Evolutionary conservation across 306 rosid species (phyloP), one percentile per base, ranked within the genome.

Genomic region (Dryas drummondii): DNA sequence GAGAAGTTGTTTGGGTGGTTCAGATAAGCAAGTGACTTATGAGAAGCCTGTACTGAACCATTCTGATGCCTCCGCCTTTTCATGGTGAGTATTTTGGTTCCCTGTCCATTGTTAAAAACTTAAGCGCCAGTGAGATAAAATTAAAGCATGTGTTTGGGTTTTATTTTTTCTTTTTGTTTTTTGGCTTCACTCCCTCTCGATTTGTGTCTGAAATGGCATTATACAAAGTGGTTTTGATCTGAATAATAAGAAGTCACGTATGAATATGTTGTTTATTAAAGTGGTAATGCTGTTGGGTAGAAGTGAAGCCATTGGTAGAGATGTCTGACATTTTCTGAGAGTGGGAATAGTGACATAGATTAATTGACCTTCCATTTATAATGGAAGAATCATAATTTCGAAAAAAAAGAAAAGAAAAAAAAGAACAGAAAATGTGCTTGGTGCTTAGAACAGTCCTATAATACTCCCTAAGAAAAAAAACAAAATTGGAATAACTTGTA

Each of bases 21-120:
- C 84, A 72, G 70, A 73, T 76, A 68, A 72, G 62, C 81, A 88
- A 70, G 74, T 68, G 54, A 76, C 79, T 60, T 86, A 72, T 53
- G 91, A 86, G 66, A 60, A 77, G 74, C 82, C 78, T 74, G 73
- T 70, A 16, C 84, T 87, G 76, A 85, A 84, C 79, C 92, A 76
- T 74, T 90, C 96, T 66, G 72, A 81, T 76, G 84, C 82, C 50
- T 90, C 96, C 70, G 91, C 96, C 27, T 92, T 92, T 82, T 84
- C 96, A 79, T 22, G 87, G 97, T 92, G 66, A 85, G 91, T 58
- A 60, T 41, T 42, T 68, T 22, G 54, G 71, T 73, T 22, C 66
- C 55, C 10, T n/a, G 4, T 45, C 52, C 1, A n/a, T 1, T 57
- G 27, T 13, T 22, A 62, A 32, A 32, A 19, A 44, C 55, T 45